Percentiles rank a stretch among this genome's conserved stretches.
Conservation (phyloP, 2,329 filamentous ascomycete species). For the Akanthomyces lecanii region DNA sequence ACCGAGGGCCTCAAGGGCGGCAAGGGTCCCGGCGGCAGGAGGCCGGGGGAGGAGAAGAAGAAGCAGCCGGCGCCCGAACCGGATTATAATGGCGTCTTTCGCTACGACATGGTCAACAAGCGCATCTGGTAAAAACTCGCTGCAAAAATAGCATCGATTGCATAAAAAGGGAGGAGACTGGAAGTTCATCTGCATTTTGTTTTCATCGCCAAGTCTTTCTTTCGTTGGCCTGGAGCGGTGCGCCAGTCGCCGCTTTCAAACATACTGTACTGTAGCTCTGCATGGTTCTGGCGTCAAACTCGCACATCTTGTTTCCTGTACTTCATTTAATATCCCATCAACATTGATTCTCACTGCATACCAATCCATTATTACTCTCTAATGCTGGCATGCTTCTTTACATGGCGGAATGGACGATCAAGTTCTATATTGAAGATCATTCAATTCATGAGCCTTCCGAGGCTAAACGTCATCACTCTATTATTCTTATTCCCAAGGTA, state of each 20-base stretch:
- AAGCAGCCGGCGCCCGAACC: slow-evolving; percentile 35
- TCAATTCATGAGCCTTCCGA: neutral
- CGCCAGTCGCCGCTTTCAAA: neutral
- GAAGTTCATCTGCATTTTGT: neutral
- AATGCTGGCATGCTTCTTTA: neutral
- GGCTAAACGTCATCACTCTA: neutral
- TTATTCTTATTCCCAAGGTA: slow-evolving; percentile 16
- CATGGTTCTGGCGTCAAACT: slow-evolving; percentile 2
- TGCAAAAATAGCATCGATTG: neutral
- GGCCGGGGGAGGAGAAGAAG: slow-evolving; percentile 41
- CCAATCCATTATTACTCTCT: neutral
- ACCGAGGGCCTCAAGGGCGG: slow-evolving; percentile 61
- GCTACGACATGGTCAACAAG: slow-evolving; percentile 96
- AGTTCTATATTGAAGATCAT: neutral
- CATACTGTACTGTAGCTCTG: neutral
- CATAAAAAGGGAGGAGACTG: too few species aligned
- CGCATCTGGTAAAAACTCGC: slow-evolving; percentile 70
- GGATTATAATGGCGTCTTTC: slow-evolving; percentile 61
- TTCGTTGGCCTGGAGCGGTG: neutral
- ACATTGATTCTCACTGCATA: neutral
- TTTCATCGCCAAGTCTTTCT: neutral
- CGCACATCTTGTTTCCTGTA: neutral
- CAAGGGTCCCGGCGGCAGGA: slow-evolving; percentile 51
- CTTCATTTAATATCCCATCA: neutral
- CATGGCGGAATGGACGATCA: neutral